Percentiles rank a stretch among this genome's conserved stretches.
Evolutionary conservation across 768 basidiomycete genomes (phyloP).

Genomic region (Phaffia australis): DNA sequence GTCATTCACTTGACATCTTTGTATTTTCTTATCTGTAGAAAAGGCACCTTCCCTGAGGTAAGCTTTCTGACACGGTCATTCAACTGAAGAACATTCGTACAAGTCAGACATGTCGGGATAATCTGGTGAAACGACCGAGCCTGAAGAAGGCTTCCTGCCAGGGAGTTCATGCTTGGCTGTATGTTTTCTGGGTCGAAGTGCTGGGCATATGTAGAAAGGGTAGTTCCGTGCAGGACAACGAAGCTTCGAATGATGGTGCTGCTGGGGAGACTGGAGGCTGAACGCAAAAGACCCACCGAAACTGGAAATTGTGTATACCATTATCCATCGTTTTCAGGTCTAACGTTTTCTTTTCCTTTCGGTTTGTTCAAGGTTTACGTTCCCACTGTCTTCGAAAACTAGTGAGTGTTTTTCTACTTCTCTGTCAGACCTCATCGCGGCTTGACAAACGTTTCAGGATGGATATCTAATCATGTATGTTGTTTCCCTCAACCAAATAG

Average conservation of each 20-base stretch:
- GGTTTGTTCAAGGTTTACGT: slow-evolving; percentile 69
- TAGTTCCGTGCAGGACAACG: too few species aligned
- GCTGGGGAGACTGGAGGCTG: too few species aligned
- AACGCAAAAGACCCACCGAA: not conserved
- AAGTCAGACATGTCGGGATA: not conserved
- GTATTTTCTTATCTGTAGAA: not conserved
- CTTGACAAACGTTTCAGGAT: not conserved
- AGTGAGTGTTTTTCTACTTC: slow-evolving; percentile 34
- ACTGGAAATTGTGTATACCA: not conserved
- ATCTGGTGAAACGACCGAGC: not conserved
- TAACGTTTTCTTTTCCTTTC: not conserved
- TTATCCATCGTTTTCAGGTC: not conserved
- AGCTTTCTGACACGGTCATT: not conserved
- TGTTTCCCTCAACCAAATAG: not conserved
- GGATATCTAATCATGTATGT: not conserved
- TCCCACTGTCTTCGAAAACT: slow-evolving; percentile 99
- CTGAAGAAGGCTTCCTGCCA: slow-evolving; percentile 27
- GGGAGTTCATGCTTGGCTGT: too few species aligned
- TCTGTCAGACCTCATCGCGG: not conserved
- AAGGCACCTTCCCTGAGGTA: slow-evolving; percentile 26
- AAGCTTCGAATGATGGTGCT: too few species aligned
- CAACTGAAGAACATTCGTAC: not conserved
- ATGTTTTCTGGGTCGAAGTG: too few species aligned
- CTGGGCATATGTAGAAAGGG: too few species aligned
- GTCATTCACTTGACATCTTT: not conserved